phyloP scores from a whole-genome alignment of 495 filamentous ascomycete species.

The Penicillium crystallinum region DNA sequence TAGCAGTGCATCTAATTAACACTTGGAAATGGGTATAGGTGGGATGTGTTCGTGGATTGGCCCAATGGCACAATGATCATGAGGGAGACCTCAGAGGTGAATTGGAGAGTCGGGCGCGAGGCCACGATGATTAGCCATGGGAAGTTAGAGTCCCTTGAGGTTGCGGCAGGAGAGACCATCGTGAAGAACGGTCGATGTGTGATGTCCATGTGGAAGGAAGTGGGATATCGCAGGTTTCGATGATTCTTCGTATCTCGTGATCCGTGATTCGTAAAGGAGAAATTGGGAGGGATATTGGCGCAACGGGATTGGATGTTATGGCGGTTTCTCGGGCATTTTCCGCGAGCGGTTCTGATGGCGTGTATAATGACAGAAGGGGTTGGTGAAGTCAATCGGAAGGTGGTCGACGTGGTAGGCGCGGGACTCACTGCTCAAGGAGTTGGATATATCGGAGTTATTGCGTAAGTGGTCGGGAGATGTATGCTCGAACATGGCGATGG shows the following conservation, averaged over 20 bases:
- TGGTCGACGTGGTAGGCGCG: constrained; percentile 22
- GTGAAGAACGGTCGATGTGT: not conserved
- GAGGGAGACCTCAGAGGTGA: not conserved
- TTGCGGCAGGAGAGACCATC: not conserved
- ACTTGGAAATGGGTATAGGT: not conserved
- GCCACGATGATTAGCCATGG: not conserved
- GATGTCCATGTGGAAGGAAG: not conserved
- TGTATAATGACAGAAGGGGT: constrained; percentile 13
- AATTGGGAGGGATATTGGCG: not conserved
- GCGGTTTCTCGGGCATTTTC: constrained; percentile 12
- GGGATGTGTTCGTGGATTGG: not conserved
- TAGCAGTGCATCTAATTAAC: not conserved
- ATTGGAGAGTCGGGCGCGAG: not conserved
- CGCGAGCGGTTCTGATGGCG: constrained; percentile 2
- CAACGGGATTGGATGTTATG: not conserved
- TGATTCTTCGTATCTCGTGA: constrained; percentile 16
- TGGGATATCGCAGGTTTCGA: constrained; percentile 10
- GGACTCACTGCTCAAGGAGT: constrained; percentile 33
- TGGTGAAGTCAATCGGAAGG: constrained; percentile 26
- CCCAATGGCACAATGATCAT: not conserved
- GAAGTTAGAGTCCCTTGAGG: not conserved
- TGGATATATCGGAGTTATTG: constrained; percentile 24
- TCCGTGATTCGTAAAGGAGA: constrained; percentile 16
- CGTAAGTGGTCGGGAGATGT: constrained; percentile 12
- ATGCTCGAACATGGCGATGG: constrained; percentile 45